A percentile compares a stretch with the other conserved stretches of the same genome.
phyloP scores from a whole-genome alignment of 2,329 filamentous ascomycete genomes.

The Lasiodiplodia hormozganensis region DNA sequence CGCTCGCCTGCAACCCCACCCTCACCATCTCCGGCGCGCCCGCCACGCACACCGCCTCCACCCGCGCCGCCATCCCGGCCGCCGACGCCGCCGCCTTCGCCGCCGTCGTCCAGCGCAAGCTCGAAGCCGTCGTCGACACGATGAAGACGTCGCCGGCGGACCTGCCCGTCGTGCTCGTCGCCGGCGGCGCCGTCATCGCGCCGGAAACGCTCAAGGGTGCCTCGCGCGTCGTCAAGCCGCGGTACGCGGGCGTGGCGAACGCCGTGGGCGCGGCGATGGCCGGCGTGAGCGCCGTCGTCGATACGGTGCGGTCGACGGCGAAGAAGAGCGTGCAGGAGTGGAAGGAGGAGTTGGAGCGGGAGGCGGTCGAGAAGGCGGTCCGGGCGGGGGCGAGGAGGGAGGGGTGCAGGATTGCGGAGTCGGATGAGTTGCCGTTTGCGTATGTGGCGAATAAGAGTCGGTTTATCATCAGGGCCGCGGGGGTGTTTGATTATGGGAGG shows the following conservation, averaged over 20 bases:
- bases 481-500: conserved; percentile 18
- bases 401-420: conserved; percentile 54
- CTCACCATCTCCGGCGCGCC: conserved; percentile 34
- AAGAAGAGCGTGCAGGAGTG: conserved; percentile 23
- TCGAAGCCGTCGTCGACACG: conserved; percentile 61
- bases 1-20: conserved; percentile 43
- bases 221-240: conserved; percentile 58
- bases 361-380: conserved; percentile 46
- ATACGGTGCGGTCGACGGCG: conserved; percentile 48
- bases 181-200: conserved; percentile 63
- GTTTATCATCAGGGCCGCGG: conserved; percentile 30
- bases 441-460: conserved; percentile 42
- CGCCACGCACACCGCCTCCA: conserved; percentile 17
- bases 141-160: conserved; percentile 64
- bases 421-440: conserved; percentile 49
- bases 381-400: conserved; percentile 43
- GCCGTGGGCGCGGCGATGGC: conserved; percentile 67
- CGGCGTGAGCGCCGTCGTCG: conserved; percentile 61
- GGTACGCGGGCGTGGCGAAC: conserved; percentile 64
- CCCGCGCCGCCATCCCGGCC: conserved; percentile 13
- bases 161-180: conserved; percentile 62
- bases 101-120: conserved; percentile 50
- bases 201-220: conserved; percentile 58
- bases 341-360: conserved; percentile 52
- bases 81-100: conserved; percentile 40